These are phyloP conservation scores for Primulina eburnea DNA, from an alignment of 257 asterid species.

Conservation along the genomic window DNA sequence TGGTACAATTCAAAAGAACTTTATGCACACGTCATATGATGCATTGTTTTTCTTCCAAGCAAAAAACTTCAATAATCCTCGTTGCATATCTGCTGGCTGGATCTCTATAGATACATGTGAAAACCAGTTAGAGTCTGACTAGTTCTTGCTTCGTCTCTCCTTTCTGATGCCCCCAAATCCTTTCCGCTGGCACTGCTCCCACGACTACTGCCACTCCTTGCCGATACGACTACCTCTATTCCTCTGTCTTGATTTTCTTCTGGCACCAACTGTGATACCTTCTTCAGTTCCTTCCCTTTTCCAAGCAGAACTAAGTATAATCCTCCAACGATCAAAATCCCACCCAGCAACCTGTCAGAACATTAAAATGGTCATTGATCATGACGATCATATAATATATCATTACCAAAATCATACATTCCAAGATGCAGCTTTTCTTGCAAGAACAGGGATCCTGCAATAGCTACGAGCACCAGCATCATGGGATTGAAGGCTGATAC, in stretches of 20 bases:
- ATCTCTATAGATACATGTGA: constrained; percentile 19
- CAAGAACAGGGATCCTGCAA: constrained; percentile 47
- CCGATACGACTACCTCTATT: constrained; percentile 8
- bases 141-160: constrained; percentile 12
- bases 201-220: constrained; percentile 14
- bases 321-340: constrained; percentile 39
- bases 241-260: constrained; percentile 22
- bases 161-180: background rate
- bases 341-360: constrained; percentile 46
- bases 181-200: constrained; percentile 8
- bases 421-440: constrained; percentile 53
- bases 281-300: constrained; percentile 40
- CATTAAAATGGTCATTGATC: background rate
- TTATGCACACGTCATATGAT: too few relatives aligned
- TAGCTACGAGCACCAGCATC: constrained; percentile 55
- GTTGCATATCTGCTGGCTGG: too few relatives aligned
- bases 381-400: too few relatives aligned
- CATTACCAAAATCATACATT: constrained; percentile 27
- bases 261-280: constrained; percentile 34
- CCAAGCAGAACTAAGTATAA: constrained; percentile 58
- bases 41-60: too few relatives aligned
- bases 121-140: constrained; percentile 30
- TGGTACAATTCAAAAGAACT: too few relatives aligned
- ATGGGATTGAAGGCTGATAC: constrained; percentile 54
- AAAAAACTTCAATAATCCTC: too few relatives aligned